Percentiles rank a stretch among this genome's conserved stretches.
phyloP scores from a whole-genome alignment of 768 basidiomycete species.

The Suillus placidus region DNA sequence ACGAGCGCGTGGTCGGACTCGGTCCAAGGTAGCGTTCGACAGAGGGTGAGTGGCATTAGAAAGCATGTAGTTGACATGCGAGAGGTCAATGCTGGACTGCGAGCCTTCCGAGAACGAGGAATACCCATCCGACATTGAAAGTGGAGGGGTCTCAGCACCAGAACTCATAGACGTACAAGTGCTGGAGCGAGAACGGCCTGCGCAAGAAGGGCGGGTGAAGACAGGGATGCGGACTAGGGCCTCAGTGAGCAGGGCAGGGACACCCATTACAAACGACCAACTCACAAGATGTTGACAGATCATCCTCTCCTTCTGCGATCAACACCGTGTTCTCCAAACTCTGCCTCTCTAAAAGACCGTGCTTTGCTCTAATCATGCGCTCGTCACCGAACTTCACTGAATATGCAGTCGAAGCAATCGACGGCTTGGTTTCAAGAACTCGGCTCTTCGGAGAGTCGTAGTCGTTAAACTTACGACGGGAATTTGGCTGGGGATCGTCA shows the following conservation, averaged over 20 bases:
- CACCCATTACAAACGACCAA: background rate
- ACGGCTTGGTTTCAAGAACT: slow-evolving; percentile 59
- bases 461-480: slow-evolving; percentile 37
- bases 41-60: slow-evolving; percentile 56
- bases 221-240: slow-evolving; percentile 46
- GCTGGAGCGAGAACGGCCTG: slow-evolving; percentile 62
- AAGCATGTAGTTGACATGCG: slow-evolving; percentile 58
- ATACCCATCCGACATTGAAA: slow-evolving; percentile 69
- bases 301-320: slow-evolving; percentile 63
- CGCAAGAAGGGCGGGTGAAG: slow-evolving; percentile 60
- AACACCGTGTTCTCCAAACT: slow-evolving; percentile 70
- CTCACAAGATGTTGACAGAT: slow-evolving; percentile 54
- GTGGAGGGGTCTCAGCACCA: slow-evolving; percentile 70
- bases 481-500: slow-evolving; percentile 30
- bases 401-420: slow-evolving; percentile 59
- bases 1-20: slow-evolving; percentile 45
- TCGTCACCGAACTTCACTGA: slow-evolving; percentile 69
- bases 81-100: slow-evolving; percentile 76
- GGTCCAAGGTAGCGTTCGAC: slow-evolving; percentile 44
- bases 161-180: slow-evolving; percentile 65
- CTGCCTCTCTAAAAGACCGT: slow-evolving; percentile 63
- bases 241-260: background rate
- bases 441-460: slow-evolving; percentile 46
- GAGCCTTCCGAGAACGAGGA: slow-evolving; percentile 70
- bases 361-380: slow-evolving; percentile 65